Conservation (phyloP, 2,329 filamentous ascomycete species). For the Alternaria brassicicola region DNA sequence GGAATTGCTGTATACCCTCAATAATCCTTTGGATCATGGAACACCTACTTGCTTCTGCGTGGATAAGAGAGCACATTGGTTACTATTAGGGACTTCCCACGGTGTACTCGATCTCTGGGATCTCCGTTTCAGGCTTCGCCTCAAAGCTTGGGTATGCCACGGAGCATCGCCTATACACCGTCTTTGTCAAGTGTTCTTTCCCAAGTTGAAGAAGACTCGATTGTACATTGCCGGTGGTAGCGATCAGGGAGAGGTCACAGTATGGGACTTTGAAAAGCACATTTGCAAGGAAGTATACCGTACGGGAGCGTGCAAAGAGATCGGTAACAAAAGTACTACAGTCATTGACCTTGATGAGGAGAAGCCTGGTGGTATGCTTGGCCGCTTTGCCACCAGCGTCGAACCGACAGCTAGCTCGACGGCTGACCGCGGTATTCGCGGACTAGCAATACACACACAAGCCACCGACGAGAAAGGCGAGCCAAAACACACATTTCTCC, state of each 20-base stretch:
- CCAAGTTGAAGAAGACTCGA: constrained; percentile 73
- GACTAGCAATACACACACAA: constrained; percentile 75
- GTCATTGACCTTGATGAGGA: constrained; percentile 92
- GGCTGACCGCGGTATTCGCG: constrained; percentile 72
- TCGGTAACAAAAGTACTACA: constrained; percentile 61
- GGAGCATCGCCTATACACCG: constrained; percentile 81
- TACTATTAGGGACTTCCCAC: constrained; percentile 88
- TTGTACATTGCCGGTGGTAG: constrained; percentile 89
- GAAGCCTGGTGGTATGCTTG: constrained; percentile 80
- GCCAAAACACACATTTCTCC: constrained; percentile 77
- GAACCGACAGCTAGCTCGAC: constrained; percentile 55
- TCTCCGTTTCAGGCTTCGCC: constrained; percentile 85
- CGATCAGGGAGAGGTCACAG: constrained; percentile 84
- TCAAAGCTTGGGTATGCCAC: constrained; percentile 87
- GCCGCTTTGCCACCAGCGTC: constrained; percentile 78
- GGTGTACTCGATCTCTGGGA: constrained; percentile 96
- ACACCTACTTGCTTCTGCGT: constrained; percentile 90
- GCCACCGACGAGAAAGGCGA: constrained; percentile 72
- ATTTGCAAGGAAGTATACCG: constrained; percentile 89
- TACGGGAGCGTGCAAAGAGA: constrained; percentile 53
- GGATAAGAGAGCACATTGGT: constrained; percentile 85
- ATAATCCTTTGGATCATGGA: constrained; percentile 90
- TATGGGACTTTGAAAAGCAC: constrained; percentile 93
- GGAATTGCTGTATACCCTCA: constrained; percentile 77
- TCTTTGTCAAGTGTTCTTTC: constrained; percentile 64